phyloP scores from a whole-genome alignment of 2,329 filamentous ascomycete genomes.

The Pseudomassariella vexata region DNA sequence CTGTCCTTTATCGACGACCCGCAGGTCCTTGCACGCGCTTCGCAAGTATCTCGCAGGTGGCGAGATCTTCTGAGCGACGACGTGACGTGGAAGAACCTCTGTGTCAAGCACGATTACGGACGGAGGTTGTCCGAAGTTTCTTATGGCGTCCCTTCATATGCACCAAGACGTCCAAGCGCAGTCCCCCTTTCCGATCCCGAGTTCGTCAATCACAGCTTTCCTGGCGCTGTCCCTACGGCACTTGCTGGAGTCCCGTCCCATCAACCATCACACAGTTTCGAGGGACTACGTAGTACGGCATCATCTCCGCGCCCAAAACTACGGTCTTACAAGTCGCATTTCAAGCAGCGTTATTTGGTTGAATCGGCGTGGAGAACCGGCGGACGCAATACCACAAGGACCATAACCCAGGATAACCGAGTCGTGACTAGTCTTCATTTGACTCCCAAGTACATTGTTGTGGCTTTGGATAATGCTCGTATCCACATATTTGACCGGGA shows the following conservation, averaged over 20 bases:
- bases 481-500: constrained; percentile 97
- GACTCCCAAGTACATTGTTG: constrained; percentile 93
- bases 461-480: constrained; percentile 95
- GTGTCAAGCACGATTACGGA: constrained; percentile 88
- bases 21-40: constrained; percentile 84
- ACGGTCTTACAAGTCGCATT: constrained; percentile 89
- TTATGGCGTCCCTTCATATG: constrained; percentile 23
- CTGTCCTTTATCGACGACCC: constrained; percentile 96
- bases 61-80: constrained; percentile 90
- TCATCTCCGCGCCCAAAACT: constrained; percentile 49
- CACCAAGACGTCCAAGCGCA: constrained; percentile 23
- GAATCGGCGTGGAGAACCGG: constrained; percentile 95
- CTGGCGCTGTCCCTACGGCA: constrained; percentile 32
- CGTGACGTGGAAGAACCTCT: constrained; percentile 96
- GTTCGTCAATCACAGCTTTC: constrained; percentile 35
- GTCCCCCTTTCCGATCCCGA: constrained; percentile 26
- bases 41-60: constrained; percentile 95
- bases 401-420: constrained; percentile 93
- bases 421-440: constrained; percentile 94
- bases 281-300: constrained; percentile 6
- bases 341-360: constrained; percentile 95
- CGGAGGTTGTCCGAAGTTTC: constrained; percentile 49
- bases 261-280: constrained; percentile 5
- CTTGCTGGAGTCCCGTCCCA: constrained; percentile 14
- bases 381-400: constrained; percentile 73